phyloP scores from a whole-genome alignment of 148 eudicot genomes.

The Silene uniflora region DNA sequence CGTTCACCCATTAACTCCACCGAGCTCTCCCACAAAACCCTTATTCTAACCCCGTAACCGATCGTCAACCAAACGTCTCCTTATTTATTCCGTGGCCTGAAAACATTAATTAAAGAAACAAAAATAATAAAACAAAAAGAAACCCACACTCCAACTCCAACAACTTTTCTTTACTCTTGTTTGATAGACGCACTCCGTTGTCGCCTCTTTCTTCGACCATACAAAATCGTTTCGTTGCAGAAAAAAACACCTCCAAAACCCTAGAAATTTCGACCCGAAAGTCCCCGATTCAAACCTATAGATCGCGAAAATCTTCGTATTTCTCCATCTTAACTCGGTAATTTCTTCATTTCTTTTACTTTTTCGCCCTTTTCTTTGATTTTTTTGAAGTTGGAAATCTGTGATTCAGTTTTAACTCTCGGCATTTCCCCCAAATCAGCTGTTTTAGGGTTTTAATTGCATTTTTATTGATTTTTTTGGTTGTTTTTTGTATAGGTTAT shows the following conservation, averaged over 20 bases:
- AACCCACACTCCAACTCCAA: too few species aligned
- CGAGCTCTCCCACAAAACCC: too few species aligned
- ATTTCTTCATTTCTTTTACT: background rate
- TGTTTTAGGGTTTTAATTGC: background rate
- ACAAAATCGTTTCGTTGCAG: background rate
- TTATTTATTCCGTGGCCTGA: too few species aligned
- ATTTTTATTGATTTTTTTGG: background rate
- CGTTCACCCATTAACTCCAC: too few species aligned
- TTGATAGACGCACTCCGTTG: background rate
- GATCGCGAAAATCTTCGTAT: background rate
- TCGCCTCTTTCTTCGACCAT: background rate
- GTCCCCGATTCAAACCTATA: background rate
- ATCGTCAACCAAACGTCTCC: too few species aligned
- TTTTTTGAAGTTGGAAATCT: background rate
- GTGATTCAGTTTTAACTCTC: background rate
- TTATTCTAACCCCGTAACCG: too few species aligned
- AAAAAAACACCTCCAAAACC: constrained; percentile 10
- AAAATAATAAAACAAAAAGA: too few species aligned
- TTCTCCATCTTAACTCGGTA: background rate
- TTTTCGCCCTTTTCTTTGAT: background rate
- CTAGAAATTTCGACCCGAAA: background rate
- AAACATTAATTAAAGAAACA: too few species aligned
- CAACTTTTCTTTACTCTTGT: too few species aligned
- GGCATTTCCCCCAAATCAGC: background rate
- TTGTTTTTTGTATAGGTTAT: background rate